phyloP scores from a whole-genome alignment of 495 filamentous ascomycete genomes.

The Cercophora scortea region DNA sequence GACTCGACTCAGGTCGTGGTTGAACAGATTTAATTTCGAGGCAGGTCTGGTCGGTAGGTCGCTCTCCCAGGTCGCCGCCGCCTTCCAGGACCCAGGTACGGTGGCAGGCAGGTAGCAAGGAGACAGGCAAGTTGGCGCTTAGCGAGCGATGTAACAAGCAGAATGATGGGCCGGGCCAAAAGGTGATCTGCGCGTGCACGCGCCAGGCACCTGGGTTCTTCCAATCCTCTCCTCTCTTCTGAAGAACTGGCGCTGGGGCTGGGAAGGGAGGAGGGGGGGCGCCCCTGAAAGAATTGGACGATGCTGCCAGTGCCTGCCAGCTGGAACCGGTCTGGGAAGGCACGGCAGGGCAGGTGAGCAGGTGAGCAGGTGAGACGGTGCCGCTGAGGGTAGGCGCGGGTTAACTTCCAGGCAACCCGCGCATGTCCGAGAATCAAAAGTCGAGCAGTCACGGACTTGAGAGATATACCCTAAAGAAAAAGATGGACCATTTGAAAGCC shows the following conservation, averaged over 20 bases:
- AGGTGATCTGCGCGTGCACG: slow-evolving; percentile 11
- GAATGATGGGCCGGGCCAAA: slow-evolving; percentile 2
- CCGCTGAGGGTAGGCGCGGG: too few species aligned
- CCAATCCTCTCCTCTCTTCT: too few species aligned
- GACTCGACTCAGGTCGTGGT: slow-evolving; percentile 1
- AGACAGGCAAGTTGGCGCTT: slow-evolving; percentile 3
- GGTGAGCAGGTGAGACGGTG: background rate
- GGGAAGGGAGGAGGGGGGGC: too few species aligned
- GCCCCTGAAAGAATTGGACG: too few species aligned
- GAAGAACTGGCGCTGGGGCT: too few species aligned
- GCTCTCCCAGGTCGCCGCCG: slow-evolving; percentile 3
- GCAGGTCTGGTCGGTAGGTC: slow-evolving; percentile 10
- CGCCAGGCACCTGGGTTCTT: slow-evolving; percentile 5
- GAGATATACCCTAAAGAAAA: too few species aligned
- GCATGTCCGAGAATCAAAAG: too few species aligned
- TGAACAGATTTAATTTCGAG: slow-evolving; percentile 13
- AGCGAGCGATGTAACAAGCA: background rate
- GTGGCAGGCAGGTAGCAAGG: slow-evolving; percentile 11
- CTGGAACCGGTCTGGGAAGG: background rate
- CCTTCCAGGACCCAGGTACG: too few species aligned
- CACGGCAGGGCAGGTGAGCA: background rate
- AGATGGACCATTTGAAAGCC: too few species aligned
- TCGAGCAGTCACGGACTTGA: too few species aligned
- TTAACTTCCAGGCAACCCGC: too few species aligned
- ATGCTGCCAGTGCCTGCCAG: background rate